Conservation (phyloP, 768 basidiomycete species). For the Wakefieldia striispora region DNA sequence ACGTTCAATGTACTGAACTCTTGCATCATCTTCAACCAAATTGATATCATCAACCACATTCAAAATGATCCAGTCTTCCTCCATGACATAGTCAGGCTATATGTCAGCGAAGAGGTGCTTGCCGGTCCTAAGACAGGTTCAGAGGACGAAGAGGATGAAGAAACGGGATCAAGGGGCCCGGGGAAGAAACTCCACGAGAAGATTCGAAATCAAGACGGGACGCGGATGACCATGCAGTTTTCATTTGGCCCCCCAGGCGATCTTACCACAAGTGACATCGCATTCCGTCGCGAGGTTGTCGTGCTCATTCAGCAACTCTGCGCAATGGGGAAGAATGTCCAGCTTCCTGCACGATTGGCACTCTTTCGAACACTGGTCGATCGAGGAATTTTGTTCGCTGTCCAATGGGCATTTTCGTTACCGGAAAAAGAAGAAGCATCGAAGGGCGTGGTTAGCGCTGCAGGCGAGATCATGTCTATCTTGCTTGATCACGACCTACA, state of each 20-base stretch:
- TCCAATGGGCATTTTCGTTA: conserved; percentile 87
- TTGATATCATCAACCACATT: conserved; percentile 92
- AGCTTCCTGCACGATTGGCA: conserved; percentile 78
- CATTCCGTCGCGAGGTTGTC: conserved; percentile 72
- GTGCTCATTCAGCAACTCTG: conserved; percentile 89
- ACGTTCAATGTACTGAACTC: conserved; percentile 97
- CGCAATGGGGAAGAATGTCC: conserved; percentile 95
- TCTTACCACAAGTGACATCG: conserved; percentile 52
- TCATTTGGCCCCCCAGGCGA: conserved; percentile 58
- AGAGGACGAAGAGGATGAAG: conserved; percentile 29
- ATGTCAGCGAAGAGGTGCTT: conserved; percentile 70
- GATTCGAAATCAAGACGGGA: conserved; percentile 29
- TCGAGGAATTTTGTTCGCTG: conserved; percentile 83
- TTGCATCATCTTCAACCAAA: conserved; percentile 98
- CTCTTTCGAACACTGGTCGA: conserved; percentile 89
- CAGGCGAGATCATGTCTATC: conserved; percentile 80
- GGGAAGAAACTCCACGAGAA: conserved; percentile 43
- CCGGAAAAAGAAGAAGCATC: conserved; percentile 53
- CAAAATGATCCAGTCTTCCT: conserved; percentile 77
- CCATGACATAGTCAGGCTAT: conserved; percentile 70
- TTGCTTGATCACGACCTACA: conserved; percentile 89
- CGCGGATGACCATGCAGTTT: conserved; percentile 34
- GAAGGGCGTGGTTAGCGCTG: conserved; percentile 69
- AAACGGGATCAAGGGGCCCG: conserved; percentile 26
- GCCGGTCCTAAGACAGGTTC: conserved; percentile 35